Evolutionary conservation across 148 eudicot species (phyloP), one percentile per base, ranked within the genome.

Genomic region (Amaranthus palmeri): DNA sequence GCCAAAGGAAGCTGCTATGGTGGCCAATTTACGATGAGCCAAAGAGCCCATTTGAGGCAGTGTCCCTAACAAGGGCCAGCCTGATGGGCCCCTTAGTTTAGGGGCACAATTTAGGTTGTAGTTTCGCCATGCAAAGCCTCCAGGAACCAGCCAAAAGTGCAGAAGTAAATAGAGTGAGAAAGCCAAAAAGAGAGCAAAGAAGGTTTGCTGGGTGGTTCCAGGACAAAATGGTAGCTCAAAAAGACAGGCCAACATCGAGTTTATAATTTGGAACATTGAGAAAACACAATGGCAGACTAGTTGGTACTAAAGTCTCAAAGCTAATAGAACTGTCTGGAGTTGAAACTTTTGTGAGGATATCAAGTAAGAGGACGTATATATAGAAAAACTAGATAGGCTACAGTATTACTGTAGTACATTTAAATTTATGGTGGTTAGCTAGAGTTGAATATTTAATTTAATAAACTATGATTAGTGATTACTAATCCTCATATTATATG

Each of bases 81-180:
- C 90, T 7, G 63, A 41, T 1, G 96, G 92, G 42, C 96, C 92
- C 42, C n/a, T 67, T 17, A 90, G 75, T 9, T 76, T 76, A 15
- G 73, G 56, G 50, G 71, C 67, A 70, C 47, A 71, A 52, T 67
- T 76, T 2, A 43, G 59, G 36, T 71, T 54, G 47, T 80, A 58
- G 51, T 77, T 84, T 80, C 85, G 78, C 96, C 96, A 90, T 82
- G 96, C 92, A 76, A 83, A 83, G 60, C 96, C 96, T 51, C 96
- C 92, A 8, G 92, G 90, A 56, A 79, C 74, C 42, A 86, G 54
- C 88, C 92, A 88, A 4, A 68, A 68, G 82, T 81, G 83, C 17
- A 88, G 73, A 41, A 86, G 56, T n/a, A 80, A 61, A 72, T 78
- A 78, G 52, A 77, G 63, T 58, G 77, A 81, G 65, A 79, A 75